Base-by-base conservation (phyloP, 2,329 filamentous ascomycete genomes). In the Apiospora sp. region DNA sequence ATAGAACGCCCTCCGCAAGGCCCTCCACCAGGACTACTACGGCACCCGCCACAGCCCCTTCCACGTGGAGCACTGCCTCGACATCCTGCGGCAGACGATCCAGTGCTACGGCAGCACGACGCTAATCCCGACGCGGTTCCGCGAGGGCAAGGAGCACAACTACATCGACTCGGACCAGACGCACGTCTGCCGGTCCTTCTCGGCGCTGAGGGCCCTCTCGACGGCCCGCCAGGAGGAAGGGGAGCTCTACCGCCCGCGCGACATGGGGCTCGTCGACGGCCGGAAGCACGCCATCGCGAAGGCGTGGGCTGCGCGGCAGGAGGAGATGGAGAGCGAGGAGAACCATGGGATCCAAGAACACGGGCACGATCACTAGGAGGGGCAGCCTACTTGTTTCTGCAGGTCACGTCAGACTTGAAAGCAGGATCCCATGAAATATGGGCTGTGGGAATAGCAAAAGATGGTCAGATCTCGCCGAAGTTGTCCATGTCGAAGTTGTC, bases 51-150 rank as follows among this genome's bases (percentile, higher is more conserved):
- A 41, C 58, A 64, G 58, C 58, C 58, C 34, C 8, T 64, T 64
- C 34, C 58, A 64, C 58, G 19, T 64, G 37, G 48, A 61, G 51
- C 69, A 71, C 41, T 71, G 69, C 69, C 49, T 71, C 69, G 51
- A 71, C 51, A 30, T 58, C 49, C 46, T 71, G 19, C 69, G 69
- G 10, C 69, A 71, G 69, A 46, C 69, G 22, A 16, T 71, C 19
- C 49, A 58, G 69, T 71, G 69, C 49, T 58, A 61, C n/a, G 69
- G 67, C 41, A 68, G 67, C 67, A 68, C 67, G 67, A 48, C 67
- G 41, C 41, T 68, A 24, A 68, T 48, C 41, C 67, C 67, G 41
- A 68, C 44, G 14, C 41, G 44, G n/a, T 68, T 46, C 67, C 27
- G n/a, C 27, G 41, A 44, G 24, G 67, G 67, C 16, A 19, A 30